These are phyloP conservation scores for Entophlyctis luteolus DNA, from an alignment of 192 early-diverging fungal genomes.

Conservation along the genomic window DNA sequence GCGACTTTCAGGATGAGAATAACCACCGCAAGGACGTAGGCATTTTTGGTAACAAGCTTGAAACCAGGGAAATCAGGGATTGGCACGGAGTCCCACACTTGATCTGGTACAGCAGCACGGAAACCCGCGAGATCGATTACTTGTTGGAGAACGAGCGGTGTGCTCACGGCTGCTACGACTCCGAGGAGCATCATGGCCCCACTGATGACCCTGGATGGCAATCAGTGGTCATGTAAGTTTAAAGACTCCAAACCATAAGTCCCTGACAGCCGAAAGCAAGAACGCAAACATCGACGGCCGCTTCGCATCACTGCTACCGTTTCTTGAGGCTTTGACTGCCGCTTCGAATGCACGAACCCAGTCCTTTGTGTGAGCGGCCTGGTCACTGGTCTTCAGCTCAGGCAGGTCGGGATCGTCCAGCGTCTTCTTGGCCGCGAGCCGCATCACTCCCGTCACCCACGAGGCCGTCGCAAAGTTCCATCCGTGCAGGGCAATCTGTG, in stretches of 20 bases:
- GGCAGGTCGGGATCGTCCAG: background rate
- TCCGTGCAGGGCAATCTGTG: background rate
- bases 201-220: background rate
- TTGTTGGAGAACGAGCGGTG: conserved; percentile 15
- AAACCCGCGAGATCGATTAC: conserved; percentile 1
- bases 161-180: background rate
- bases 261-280: background rate
- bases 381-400: background rate
- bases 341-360: background rate
- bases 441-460: conserved; percentile 5
- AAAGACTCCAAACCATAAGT: background rate
- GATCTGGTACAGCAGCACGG: background rate
- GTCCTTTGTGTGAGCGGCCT: background rate
- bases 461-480: conserved; percentile 12
- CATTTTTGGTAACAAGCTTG: conserved; percentile 3
- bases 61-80: background rate
- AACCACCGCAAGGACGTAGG: background rate
- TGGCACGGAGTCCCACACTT: background rate
- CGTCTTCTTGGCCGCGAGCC: background rate
- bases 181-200: background rate
- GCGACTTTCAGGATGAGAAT: background rate
- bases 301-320: background rate
- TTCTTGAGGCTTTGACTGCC: background rate
- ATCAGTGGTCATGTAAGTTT: background rate
- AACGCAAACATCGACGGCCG: background rate